These are phyloP conservation scores for Corynascus novoguineensis DNA, from an alignment of 495 filamentous ascomycete species.

Conservation along the genomic window DNA sequence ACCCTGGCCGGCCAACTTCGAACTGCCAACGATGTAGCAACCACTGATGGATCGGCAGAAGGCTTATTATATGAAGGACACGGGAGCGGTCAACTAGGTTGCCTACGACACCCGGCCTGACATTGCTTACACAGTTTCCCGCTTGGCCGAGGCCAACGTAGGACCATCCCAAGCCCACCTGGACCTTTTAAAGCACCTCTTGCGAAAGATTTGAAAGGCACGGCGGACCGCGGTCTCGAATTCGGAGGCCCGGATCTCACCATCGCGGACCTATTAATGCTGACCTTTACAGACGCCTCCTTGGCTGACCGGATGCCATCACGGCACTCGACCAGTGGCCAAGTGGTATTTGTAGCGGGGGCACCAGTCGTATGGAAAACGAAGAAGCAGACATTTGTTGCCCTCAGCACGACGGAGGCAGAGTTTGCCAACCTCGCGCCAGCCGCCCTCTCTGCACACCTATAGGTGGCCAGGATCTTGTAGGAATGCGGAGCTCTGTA, in stretches of 20 bases:
- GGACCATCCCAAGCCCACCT: constrained; percentile 1
- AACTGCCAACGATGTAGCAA: neutral
- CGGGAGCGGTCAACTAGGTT: neutral
- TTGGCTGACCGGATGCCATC: neutral
- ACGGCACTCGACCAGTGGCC: neutral
- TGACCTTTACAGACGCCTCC: neutral
- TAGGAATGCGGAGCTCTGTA: too few relatives aligned
- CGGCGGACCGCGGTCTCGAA: neutral
- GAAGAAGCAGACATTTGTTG: too few relatives aligned
- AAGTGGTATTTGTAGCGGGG: neutral
- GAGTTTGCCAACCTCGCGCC: too few relatives aligned
- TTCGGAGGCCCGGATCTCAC: neutral
- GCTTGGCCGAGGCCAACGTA: neutral
- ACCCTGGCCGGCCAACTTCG: neutral
- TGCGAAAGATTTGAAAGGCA: neutral
- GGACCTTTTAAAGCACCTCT: neutral
- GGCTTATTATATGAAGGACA: neutral
- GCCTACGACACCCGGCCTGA: neutral
- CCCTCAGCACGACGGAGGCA: too few relatives aligned
- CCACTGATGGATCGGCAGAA: neutral
- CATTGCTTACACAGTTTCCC: neutral
- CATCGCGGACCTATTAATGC: neutral
- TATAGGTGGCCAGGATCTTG: too few relatives aligned
- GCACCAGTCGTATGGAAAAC: neutral
- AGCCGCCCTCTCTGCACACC: too few relatives aligned